phyloP scores from a whole-genome alignment of 2,329 filamentous ascomycete genomes.

The Fusarium decemcellulare region DNA sequence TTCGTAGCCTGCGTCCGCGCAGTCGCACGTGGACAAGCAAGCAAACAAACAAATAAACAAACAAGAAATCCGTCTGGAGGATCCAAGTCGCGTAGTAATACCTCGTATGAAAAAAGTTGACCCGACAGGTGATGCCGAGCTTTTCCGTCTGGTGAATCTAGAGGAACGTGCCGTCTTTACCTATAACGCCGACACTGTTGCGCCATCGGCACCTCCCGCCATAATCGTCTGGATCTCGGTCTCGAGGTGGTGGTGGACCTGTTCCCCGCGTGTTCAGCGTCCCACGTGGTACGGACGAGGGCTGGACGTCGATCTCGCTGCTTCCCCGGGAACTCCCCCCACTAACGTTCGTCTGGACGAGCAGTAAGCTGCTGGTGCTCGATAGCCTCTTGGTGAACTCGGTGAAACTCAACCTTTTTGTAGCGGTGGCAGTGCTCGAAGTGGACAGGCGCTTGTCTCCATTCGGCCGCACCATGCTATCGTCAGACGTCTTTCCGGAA shows the following conservation, averaged over 20 bases:
- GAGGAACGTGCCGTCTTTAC: conserved; percentile 68
- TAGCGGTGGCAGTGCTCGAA: conserved; percentile 69
- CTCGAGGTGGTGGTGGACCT: conserved; percentile 50
- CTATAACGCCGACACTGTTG: conserved; percentile 68
- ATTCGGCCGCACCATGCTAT: conserved; percentile 49
- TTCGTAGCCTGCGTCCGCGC: conserved; percentile 7
- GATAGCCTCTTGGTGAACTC: conserved; percentile 74
- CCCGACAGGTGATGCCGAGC: background rate
- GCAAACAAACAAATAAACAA: conserved; percentile 5
- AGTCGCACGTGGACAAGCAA: background rate
- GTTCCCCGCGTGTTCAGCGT: conserved; percentile 61
- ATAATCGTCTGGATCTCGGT: conserved; percentile 56
- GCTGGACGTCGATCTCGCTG: conserved; percentile 60
- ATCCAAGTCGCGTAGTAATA: conserved; percentile 11
- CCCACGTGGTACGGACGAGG: conserved; percentile 52
- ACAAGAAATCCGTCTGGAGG: conserved; percentile 8
- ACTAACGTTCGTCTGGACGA: conserved; percentile 70
- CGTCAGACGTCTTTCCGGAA: conserved; percentile 50
- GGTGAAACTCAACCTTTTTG: conserved; percentile 72
- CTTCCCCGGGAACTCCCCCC: conserved; percentile 63
- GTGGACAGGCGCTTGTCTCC: conserved; percentile 66
- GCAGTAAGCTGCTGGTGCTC: conserved; percentile 71
- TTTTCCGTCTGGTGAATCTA: conserved; percentile 45
- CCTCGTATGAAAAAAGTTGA: background rate
- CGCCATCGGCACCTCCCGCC: conserved; percentile 66